Evolutionary conservation across 2,329 filamentous ascomycete genomes (phyloP).

Genomic region (Zalaria obscura): DNA sequence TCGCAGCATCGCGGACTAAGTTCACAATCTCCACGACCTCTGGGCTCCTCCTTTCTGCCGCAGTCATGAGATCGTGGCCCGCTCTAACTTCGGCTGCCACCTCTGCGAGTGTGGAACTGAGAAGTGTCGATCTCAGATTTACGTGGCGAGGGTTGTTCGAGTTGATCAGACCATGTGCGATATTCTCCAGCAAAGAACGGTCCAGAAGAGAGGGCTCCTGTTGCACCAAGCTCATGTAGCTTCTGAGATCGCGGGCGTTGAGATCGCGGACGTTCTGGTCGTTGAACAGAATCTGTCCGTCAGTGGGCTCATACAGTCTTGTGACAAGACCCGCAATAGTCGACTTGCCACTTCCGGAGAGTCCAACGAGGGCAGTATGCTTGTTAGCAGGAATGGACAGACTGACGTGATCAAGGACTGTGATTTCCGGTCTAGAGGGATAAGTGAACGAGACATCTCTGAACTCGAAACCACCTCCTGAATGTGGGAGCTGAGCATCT

Average conservation of each 20-base stretch:
- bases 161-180: slow-evolving; percentile 35
- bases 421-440: slow-evolving; percentile 23
- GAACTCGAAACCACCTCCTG: slow-evolving; percentile 17
- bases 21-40: slow-evolving; percentile 37
- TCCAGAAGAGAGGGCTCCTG: slow-evolving; percentile 39
- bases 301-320: slow-evolving; percentile 22
- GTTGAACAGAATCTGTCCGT: slow-evolving; percentile 20
- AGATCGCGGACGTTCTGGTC: slow-evolving; percentile 22
- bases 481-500: slow-evolving; percentile 12
- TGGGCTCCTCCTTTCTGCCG: slow-evolving; percentile 29
- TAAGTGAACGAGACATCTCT: slow-evolving; percentile 27
- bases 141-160: slow-evolving; percentile 18
- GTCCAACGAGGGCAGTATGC: slow-evolving; percentile 28
- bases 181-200: slow-evolving; percentile 39
- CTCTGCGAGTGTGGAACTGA: slow-evolving; percentile 33
- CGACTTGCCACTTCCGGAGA: slow-evolving; percentile 27
- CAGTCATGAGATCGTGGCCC: slow-evolving; percentile 33
- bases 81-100: slow-evolving; percentile 38
- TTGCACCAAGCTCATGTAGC: slow-evolving; percentile 26
- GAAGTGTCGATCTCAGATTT: slow-evolving; percentile 31
- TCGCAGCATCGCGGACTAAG: slow-evolving; percentile 35
- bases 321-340: slow-evolving; percentile 24
- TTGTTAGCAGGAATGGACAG: slow-evolving; percentile 22
- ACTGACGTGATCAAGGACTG: slow-evolving; percentile 23
- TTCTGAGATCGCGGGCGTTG: slow-evolving; percentile 21